These are phyloP conservation scores for Plicaturopsis crispa DNA, from an alignment of 768 basidiomycete species.

Conservation along the genomic window DNA sequence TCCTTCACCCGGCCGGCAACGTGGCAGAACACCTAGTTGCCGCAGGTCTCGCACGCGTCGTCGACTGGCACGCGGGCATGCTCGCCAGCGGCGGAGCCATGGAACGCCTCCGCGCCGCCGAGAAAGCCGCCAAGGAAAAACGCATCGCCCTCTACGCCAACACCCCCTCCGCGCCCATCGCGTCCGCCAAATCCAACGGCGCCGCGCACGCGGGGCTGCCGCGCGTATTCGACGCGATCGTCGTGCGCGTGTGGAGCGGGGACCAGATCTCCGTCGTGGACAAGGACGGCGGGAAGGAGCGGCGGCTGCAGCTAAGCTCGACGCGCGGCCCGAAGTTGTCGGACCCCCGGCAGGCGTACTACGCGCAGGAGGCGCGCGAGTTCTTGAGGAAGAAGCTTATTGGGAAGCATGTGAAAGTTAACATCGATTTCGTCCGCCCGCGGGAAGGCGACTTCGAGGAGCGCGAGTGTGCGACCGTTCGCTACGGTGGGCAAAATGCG, in stretches of 20 bases:
- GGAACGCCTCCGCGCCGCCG: constrained; percentile 81
- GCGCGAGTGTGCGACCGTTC: constrained; percentile 85
- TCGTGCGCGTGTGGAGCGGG: constrained; percentile 85
- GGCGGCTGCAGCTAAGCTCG: constrained; percentile 81
- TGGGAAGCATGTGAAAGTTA: constrained; percentile 79
- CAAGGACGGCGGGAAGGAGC: constrained; percentile 68
- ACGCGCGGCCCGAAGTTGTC: constrained; percentile 80
- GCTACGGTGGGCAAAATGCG: constrained; percentile 76
- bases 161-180: constrained; percentile 26
- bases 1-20: constrained; percentile 89
- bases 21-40: constrained; percentile 85
- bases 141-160: constrained; percentile 64
- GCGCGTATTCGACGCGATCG: constrained; percentile 71
- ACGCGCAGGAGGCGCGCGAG: constrained; percentile 89
- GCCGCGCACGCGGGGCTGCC: constrained; percentile 32
- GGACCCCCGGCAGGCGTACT: constrained; percentile 81
- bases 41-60: constrained; percentile 81
- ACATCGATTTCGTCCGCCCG: constrained; percentile 85
- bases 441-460: constrained; percentile 92
- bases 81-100: constrained; percentile 78
- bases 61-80: constrained; percentile 98
- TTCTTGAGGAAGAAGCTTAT: constrained; percentile 89
- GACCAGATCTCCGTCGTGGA: constrained; percentile 83
- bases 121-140: constrained; percentile 74
- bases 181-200: constrained; percentile 39